Conservation (phyloP, 208 protist genomes). For the Borovskyia barvae region DNA sequence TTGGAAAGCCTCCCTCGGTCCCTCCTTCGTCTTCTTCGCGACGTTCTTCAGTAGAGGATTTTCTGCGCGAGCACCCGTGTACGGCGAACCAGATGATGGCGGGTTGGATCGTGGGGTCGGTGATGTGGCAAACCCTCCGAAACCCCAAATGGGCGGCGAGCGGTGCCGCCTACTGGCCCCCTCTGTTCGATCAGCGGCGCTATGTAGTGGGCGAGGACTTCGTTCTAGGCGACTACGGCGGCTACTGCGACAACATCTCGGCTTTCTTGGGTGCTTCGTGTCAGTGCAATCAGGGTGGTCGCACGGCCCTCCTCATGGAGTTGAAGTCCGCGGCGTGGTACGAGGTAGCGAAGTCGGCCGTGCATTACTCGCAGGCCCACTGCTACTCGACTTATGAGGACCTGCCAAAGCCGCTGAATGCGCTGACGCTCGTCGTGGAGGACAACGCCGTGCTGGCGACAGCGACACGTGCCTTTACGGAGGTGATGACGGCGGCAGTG, state of each 20-base stretch:
- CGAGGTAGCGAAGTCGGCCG: background rate
- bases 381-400: background rate
- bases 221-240: constrained; percentile 63
- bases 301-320: background rate
- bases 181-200: constrained; percentile 44
- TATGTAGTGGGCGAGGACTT: constrained; percentile 52
- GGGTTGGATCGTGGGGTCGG: constrained; percentile 22
- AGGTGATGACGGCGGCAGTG: background rate
- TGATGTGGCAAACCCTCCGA: constrained; percentile 19
- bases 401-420: background rate
- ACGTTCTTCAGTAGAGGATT: background rate
- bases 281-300: constrained; percentile 33
- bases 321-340: background rate
- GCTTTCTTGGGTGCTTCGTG: constrained; percentile 29
- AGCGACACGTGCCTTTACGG: background rate
- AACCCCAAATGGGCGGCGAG: too few species aligned
- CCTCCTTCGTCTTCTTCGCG: too few species aligned
- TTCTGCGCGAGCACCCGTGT: background rate
- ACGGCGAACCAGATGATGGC: constrained; percentile 18
- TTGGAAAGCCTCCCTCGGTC: too few species aligned
- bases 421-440: background rate
- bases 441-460: background rate
- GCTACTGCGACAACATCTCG: constrained; percentile 3
- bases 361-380: background rate
- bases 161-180: constrained; percentile 18